These are phyloP conservation scores for Geranomyces michiganensis DNA, from an alignment of 192 early-diverging fungal genomes.

Conservation along the genomic window DNA sequence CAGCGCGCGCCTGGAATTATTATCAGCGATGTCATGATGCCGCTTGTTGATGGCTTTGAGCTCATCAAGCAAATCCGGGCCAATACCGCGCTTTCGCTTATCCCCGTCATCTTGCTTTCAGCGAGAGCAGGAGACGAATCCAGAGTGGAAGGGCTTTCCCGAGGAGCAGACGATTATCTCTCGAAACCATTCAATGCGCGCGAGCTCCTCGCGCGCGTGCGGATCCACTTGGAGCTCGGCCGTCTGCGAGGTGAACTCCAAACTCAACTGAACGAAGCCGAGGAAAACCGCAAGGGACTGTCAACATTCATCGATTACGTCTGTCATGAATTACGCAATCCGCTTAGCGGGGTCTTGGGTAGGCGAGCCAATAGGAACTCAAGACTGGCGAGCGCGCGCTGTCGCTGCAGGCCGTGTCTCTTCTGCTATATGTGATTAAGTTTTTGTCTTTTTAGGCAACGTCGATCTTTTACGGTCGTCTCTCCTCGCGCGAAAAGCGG, in stretches of 20 bases:
- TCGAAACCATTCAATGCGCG: constrained; percentile 51
- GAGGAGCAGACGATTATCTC: constrained; percentile 15
- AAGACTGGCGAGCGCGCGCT: background rate
- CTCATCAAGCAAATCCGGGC: constrained; percentile 40
- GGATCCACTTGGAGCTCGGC: constrained; percentile 50
- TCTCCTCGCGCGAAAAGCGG: background rate
- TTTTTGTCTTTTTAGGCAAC: background rate
- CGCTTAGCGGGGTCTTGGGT: background rate
- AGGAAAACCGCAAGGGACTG: constrained; percentile 16
- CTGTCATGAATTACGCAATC: constrained; percentile 26
- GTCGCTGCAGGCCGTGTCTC: too few species aligned
- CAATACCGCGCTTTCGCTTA: constrained; percentile 38
- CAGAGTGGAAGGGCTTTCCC: constrained; percentile 47
- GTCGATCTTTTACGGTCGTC: background rate
- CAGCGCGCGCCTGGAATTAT: constrained; percentile 6
- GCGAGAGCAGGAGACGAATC: constrained; percentile 55
- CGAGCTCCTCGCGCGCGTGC: constrained; percentile 53
- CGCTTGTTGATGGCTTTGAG: constrained; percentile 53
- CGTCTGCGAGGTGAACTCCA: constrained; percentile 48
- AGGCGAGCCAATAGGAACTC: too few species aligned
- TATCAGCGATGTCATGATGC: constrained; percentile 55
- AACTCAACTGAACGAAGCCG: constrained; percentile 20
- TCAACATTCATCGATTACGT: constrained; percentile 22
- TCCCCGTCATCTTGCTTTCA: constrained; percentile 54
- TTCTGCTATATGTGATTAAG: background rate